Evolutionary conservation across 495 filamentous ascomycete genomes (phyloP), one percentile per base, ranked within the genome.

Genomic region (Penicillium malachiteum): DNA sequence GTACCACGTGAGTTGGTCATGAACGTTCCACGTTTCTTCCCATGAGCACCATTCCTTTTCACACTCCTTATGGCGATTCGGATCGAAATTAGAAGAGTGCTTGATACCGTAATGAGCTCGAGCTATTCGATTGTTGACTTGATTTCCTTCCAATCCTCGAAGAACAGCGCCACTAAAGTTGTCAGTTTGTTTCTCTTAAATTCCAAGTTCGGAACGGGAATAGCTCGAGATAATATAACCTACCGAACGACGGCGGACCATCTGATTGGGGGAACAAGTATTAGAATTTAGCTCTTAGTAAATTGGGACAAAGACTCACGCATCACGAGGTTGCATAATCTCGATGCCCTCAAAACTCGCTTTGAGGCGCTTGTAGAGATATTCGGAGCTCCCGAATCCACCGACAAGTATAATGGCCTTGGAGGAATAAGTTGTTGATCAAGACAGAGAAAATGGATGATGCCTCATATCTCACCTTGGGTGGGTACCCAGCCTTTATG

Each of bases 371-470:
- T 78, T 78, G 55, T 80, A 83, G 47, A 90, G 76, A 64, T 88
- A 89, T 57, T 80, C 81, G 17, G 80, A 86, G 37, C 81, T 76
- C n/a, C 87, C 87, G 54, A 89, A 87, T 0, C 87, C 87, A 3
- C 87, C 87, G 13, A 90, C 87, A 0, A 90, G 77, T n/a, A 89
- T 71, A 33, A 90, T 83, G 3, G 83, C 79, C 58, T 46, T 16
- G 3, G 14, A 30, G 1, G 31, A n/a, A 3, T 44, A 30, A 44
- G 42, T 2, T 13, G 34, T 10, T 37, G 8, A 10, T 37, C 78
- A 32, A 0, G 11, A n/a, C 21, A 34, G n/a, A 37, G 11, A 37
- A 37, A 9, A 34, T 34, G 10, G 32, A 35, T 33, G 18, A 11
- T 73, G 70, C 5, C 10, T 55, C 37, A 44, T 18, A 34, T n/a